Evolutionary conservation across 2,329 filamentous ascomycete species (phyloP), one percentile per base, ranked within the genome.

Genomic region (Trichophyton verrucosum): DNA sequence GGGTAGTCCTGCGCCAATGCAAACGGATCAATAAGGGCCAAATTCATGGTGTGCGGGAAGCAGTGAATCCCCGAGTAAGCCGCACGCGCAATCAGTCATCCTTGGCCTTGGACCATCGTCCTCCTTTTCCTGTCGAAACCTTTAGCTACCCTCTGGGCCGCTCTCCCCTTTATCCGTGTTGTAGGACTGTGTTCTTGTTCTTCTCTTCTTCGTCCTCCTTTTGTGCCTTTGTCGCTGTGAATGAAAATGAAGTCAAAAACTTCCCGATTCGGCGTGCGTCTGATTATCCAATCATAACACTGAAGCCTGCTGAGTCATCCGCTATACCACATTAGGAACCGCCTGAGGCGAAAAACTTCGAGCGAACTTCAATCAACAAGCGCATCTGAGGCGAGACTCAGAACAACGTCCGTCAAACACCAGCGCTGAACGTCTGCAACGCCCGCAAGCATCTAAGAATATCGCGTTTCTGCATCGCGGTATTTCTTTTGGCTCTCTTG

Each of bases 1-100:
- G 92, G 91, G 72, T 94, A 95, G 76, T 96, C 91, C 75, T 86
- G 83, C 27, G 84, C 85, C 64, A 88, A 79, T 65, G 86, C 81
- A 69, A 87, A 87, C 24, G 86, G 86, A 71, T 89, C 86, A 64
- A 86, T 80, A 47, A 89, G 80, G 59, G 86, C 83, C 65, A 88
- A 77, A 79, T 88, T 88, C 86, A 89, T 88, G 65, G 65, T 71
- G 57, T 59, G 49, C 8, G 51, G 27, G 51, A 36, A 22, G 44
- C 44, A 47, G 44, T 47, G 20, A 47, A 47, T 51, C 46, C 46
- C 46, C 11, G 46, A 22, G 46, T 51, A 30, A 51, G 46, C 46
- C 13, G 22, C 46, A 22, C 46, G 46, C 24, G 46, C 24, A 51
- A 51, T 27, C 46, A 51, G 46, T 51, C 46, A 51, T 51, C 46